phyloP scores from a whole-genome alignment of 768 basidiomycete species.

The Amanita muscaria region DNA sequence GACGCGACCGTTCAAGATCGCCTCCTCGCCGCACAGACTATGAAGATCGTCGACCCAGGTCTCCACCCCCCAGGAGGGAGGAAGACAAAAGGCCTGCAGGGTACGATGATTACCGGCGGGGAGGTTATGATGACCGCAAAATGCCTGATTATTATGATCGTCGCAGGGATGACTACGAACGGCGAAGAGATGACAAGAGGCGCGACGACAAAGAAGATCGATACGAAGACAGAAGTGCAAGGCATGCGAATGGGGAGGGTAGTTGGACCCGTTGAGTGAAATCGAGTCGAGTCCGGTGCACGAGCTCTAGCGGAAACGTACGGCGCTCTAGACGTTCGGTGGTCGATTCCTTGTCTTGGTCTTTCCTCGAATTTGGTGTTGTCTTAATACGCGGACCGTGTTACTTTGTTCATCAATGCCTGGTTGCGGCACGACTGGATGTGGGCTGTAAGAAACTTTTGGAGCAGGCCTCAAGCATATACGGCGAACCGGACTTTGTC shows the following conservation, averaged over 20 bases:
- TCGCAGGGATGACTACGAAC: conserved; percentile 69
- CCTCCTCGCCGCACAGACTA: conserved; percentile 64
- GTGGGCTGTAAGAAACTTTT: conserved; percentile 1
- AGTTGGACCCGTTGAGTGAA: conserved; percentile 64
- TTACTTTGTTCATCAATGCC: conserved; percentile 40
- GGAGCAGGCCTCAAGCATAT: conserved; percentile 2
- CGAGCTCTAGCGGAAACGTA: conserved; percentile 28
- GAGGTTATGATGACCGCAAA: conserved; percentile 77
- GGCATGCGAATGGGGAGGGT: conserved; percentile 71
- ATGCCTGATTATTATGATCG: conserved; percentile 82
- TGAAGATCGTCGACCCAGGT: conserved; percentile 76
- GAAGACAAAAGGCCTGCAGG: conserved; percentile 84
- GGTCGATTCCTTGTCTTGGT: conserved; percentile 40
- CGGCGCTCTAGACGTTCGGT: conserved; percentile 22
- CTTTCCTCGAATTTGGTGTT: conserved; percentile 41
- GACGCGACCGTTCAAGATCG: conserved; percentile 80
- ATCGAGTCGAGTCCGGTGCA: conserved; percentile 22
- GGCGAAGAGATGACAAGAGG: conserved; percentile 67
- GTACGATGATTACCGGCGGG: conserved; percentile 86
- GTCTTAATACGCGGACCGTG: conserved; percentile 46
- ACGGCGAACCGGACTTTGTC: conserved; percentile 1
- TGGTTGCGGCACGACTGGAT: conserved; percentile 17
- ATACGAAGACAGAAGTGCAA: conserved; percentile 65
- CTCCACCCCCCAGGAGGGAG: conserved; percentile 74
- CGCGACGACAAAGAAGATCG: conserved; percentile 82